Conservation (phyloP, 306 rosid species). For the Prunus persica region Prunus_persica_NCBIv2 NC_034014.1:1084001-1084500, state of each 20-base stretch:
- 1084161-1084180: conserved; percentile 66
- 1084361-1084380: conserved; percentile 73
- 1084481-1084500: conserved; percentile 58
- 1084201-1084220: conserved; percentile 70
- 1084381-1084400: conserved; percentile 71
- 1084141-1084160: conserved; percentile 44
- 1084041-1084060: neutral
- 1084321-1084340: conserved; percentile 73
- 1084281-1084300: conserved; percentile 72
- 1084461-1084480: conserved; percentile 49
- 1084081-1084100: conserved; percentile 11
- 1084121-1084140: conserved; percentile 40
- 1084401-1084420: conserved; percentile 66
- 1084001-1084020: neutral
- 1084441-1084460: conserved; percentile 19
- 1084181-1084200: conserved; percentile 60
- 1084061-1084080: neutral
- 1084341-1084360: conserved; percentile 69
- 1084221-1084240: conserved; percentile 38
- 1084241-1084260: conserved; percentile 54
- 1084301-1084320: conserved; percentile 76
- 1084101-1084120: conserved; percentile 53
- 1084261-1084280: conserved; percentile 56
- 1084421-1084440: conserved; percentile 66
- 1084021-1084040: neutral